These are phyloP conservation scores for Penicillium mononematosum DNA, from an alignment of 495 filamentous ascomycete species.

Conservation along the genomic window DNA sequence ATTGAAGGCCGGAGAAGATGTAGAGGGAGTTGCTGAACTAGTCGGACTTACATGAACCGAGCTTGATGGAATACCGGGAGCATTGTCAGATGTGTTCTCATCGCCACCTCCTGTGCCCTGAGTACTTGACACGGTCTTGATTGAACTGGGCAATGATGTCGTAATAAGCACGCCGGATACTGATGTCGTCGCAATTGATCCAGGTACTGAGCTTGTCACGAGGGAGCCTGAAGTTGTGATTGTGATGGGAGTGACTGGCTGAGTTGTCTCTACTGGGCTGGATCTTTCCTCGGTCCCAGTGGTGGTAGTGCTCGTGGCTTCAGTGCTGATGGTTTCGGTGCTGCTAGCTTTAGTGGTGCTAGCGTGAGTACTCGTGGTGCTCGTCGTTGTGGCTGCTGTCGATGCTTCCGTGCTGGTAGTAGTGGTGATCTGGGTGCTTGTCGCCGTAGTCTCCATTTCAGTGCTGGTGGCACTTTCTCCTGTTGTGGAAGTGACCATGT, in stretches of 20 bases:
- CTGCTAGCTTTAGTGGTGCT: neutral
- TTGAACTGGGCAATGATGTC: neutral
- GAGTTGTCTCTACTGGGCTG: conserved; percentile 1
- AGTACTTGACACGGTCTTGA: neutral
- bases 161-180: neutral
- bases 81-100: neutral
- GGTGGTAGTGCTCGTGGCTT: neutral
- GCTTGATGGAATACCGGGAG: neutral
- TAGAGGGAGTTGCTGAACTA: neutral
- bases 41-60: neutral
- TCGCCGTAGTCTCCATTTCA: neutral
- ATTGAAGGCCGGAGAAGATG: neutral
- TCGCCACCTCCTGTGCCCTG: neutral
- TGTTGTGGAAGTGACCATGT: conserved; percentile 12
- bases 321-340: neutral
- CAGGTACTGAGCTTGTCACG: neutral
- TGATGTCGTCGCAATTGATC: neutral
- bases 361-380: neutral
- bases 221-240: neutral
- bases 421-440: conserved; percentile 4
- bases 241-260: neutral
- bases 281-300: neutral
- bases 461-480: neutral
- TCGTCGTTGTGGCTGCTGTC: neutral
- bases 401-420: conserved; percentile 4